phyloP scores from a whole-genome alignment of 768 basidiomycete species.

The Calocybe cyanea region DNA sequence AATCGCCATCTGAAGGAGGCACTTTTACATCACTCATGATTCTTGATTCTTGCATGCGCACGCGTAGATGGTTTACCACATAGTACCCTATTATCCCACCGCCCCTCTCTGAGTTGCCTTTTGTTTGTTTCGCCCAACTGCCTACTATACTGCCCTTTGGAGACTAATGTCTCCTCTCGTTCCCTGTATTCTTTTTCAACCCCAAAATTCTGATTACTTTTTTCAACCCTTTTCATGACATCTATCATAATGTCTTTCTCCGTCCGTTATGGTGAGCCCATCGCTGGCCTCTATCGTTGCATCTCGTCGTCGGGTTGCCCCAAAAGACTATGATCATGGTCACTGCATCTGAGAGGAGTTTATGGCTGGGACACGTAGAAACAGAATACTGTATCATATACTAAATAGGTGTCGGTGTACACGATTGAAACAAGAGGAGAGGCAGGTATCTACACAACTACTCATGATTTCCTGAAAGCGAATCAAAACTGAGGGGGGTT shows the following conservation, averaged over 20 bases:
- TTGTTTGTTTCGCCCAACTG: neutral
- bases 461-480: too few relatives aligned
- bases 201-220: constrained; percentile 17
- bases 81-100: constrained; percentile 14
- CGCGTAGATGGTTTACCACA: constrained; percentile 46
- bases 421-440: too few relatives aligned
- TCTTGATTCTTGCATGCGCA: constrained; percentile 53
- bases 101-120: constrained; percentile 5
- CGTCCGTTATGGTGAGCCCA: neutral
- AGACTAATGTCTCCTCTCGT: neutral
- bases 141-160: neutral
- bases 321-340: too few relatives aligned
- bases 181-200: constrained; percentile 16
- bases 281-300: too few relatives aligned
- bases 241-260: neutral
- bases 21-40: constrained; percentile 45
- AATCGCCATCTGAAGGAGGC: constrained; percentile 73
- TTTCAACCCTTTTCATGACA: neutral
- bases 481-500: too few relatives aligned
- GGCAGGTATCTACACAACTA: too few relatives aligned
- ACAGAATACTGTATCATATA: too few relatives aligned
- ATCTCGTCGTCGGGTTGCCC: too few relatives aligned
- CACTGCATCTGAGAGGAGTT: too few relatives aligned
- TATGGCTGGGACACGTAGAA: too few relatives aligned
- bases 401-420: too few relatives aligned